phyloP scores from a whole-genome alignment of 2,329 filamentous ascomycete genomes.

The Fusarium kyushuense region DNA sequence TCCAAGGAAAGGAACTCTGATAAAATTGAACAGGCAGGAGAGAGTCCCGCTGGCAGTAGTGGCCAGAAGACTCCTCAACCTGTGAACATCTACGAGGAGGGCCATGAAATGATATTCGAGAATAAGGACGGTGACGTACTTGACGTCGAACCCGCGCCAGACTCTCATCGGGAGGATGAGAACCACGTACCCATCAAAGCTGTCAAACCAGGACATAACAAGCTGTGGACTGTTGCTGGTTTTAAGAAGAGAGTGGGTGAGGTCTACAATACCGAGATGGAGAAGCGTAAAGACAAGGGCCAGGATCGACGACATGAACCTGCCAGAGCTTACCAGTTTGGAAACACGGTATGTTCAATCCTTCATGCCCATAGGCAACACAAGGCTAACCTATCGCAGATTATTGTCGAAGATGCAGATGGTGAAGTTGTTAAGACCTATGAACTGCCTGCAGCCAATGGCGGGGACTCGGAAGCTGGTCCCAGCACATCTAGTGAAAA shows the following conservation, averaged over 20 bases:
- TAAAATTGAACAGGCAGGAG: constrained; percentile 41
- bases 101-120: constrained; percentile 82
- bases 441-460: constrained; percentile 72
- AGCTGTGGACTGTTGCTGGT: constrained; percentile 53
- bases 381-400: constrained; percentile 61
- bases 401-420: constrained; percentile 89
- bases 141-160: constrained; percentile 63
- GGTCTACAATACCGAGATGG: constrained; percentile 70
- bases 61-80: constrained; percentile 42
- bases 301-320: constrained; percentile 75
- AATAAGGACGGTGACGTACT: constrained; percentile 89
- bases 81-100: constrained; percentile 84
- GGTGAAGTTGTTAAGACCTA: constrained; percentile 89
- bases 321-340: constrained; percentile 87
- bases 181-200: constrained; percentile 40
- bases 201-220: constrained; percentile 36
- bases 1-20: constrained; percentile 49
- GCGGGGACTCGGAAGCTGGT: constrained; percentile 50
- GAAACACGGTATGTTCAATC: constrained; percentile 73
- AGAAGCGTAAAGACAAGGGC: constrained; percentile 71
- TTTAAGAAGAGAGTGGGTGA: constrained; percentile 64
- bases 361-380: not conserved
- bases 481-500: constrained; percentile 55
- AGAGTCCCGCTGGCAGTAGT: constrained; percentile 35
- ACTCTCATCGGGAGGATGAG: constrained; percentile 18